These are phyloP conservation scores for Ascocoryne sarcoides DNA, from an alignment of 2,329 filamentous ascomycete genomes.

Conservation along the genomic window DNA sequence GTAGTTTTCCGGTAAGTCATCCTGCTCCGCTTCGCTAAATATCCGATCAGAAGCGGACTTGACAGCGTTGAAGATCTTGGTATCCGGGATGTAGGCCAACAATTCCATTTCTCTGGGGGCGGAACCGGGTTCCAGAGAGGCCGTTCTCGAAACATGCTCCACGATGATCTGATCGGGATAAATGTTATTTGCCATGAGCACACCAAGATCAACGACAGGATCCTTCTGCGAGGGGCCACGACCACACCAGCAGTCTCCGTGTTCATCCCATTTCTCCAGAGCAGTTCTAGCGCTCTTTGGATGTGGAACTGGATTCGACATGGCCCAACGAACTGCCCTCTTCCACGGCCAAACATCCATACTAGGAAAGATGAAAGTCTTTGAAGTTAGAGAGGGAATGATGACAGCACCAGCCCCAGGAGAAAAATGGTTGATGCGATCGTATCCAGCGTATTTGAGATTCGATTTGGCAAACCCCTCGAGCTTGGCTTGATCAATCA, in stretches of 20 bases:
- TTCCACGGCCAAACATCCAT: constrained; percentile 19
- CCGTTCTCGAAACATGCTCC: constrained; percentile 58
- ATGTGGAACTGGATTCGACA: constrained; percentile 16
- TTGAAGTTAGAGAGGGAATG: constrained; percentile 51
- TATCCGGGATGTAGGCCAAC: constrained; percentile 50
- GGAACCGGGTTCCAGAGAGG: constrained; percentile 51
- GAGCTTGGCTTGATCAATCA: constrained; percentile 20
- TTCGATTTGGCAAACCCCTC: constrained; percentile 21
- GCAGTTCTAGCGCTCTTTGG: constrained; percentile 42
- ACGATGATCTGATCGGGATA: constrained; percentile 62
- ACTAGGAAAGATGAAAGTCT: constrained; percentile 36
- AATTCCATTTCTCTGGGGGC: constrained; percentile 63
- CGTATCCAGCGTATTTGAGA: constrained; percentile 12
- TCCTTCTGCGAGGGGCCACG: constrained; percentile 42
- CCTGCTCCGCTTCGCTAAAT: constrained; percentile 26
- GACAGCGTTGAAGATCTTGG: constrained; percentile 27
- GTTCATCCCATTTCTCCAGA: constrained; percentile 63
- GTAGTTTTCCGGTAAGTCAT: constrained; percentile 32
- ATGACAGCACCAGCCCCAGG: constrained; percentile 56
- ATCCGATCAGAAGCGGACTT: constrained; percentile 26
- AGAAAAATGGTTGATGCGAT: constrained; percentile 66
- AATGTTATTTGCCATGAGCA: constrained; percentile 49
- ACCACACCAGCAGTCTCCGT: constrained; percentile 79
- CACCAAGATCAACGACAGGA: constrained; percentile 38
- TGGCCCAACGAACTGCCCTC: constrained; percentile 19